Evolutionary conservation across 805 yeast species (phyloP).

Genomic region (Candida namnaoensis): DNA sequence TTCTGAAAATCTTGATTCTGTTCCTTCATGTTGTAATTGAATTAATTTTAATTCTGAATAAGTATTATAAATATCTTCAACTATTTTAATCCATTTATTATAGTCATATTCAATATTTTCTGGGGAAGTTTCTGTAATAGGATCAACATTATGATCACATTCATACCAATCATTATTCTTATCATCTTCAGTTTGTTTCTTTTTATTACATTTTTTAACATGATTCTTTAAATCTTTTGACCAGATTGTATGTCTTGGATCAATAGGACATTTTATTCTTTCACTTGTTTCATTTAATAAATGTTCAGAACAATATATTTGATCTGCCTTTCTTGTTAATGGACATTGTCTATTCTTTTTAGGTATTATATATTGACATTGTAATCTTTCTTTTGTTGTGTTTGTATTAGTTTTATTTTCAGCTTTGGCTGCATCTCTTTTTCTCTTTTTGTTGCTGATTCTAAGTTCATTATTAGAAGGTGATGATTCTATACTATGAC

Average conservation of each 20-base stretch:
- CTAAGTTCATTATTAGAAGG: neutral
- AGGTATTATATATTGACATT: slow-evolving; percentile 39
- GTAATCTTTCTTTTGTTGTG: no score
- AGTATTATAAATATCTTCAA: slow-evolving; percentile 28
- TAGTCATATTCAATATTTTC: slow-evolving; percentile 11
- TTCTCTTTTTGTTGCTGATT: neutral
- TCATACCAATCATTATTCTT: slow-evolving; percentile 3
- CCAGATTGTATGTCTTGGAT: slow-evolving; percentile 70
- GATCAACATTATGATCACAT: neutral
- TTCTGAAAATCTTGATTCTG: slow-evolving; percentile 20
- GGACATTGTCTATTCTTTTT: slow-evolving; percentile 52
- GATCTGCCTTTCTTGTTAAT: slow-evolving; percentile 43
- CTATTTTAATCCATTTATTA: slow-evolving; percentile 21
- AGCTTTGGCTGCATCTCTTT: neutral
- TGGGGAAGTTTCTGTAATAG: neutral
- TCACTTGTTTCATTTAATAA: slow-evolving; percentile 8
- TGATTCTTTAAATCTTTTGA: slow-evolving; percentile 46
- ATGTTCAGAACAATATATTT: slow-evolving; percentile 59
- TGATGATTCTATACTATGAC: no score
- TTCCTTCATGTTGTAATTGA: slow-evolving; percentile 17
- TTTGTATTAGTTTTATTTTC: neutral
- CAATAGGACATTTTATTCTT: slow-evolving; percentile 70
- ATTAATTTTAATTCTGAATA: slow-evolving; percentile 20
- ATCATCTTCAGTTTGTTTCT: slow-evolving; percentile 38
- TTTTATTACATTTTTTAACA: slow-evolving; percentile 50